Evolutionary conservation across 768 basidiomycete genomes (phyloP).

Genomic region (Podaxis sp.): DNA sequence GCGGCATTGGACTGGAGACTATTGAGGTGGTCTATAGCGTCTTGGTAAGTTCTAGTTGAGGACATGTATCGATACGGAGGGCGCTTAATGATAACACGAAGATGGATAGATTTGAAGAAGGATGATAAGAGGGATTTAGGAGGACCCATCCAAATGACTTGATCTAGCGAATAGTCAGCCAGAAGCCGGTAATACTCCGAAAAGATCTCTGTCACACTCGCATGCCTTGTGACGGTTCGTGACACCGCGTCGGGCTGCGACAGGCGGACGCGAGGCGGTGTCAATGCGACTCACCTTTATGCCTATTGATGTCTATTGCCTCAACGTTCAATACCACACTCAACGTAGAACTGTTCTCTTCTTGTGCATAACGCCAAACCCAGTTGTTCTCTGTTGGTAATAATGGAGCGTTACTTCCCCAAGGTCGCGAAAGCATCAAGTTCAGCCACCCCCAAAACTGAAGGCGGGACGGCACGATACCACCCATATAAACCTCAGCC

Average conservation of each 20-base stretch:
- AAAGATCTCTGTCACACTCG: conserved; percentile 7
- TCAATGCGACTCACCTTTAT: no score
- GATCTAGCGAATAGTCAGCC: conserved; percentile 6
- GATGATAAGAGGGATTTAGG: conserved; percentile 26
- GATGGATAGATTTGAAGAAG: conserved; percentile 22
- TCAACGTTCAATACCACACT: not conserved
- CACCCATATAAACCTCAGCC: conserved; percentile 4
- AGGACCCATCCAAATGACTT: conserved; percentile 17
- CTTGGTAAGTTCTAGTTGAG: conserved; percentile 61
- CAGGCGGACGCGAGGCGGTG: no score
- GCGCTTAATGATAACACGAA: conserved; percentile 7
- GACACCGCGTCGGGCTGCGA: not conserved
- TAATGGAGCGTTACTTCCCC: conserved; percentile 19
- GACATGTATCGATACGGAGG: conserved; percentile 43
- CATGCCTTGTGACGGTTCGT: conserved; percentile 1
- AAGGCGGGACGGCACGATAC: conserved; percentile 18
- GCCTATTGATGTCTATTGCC: no score
- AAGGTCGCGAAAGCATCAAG: conserved; percentile 18
- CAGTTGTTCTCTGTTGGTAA: not conserved
- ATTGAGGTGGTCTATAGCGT: conserved; percentile 75
- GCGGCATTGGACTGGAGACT: conserved; percentile 91
- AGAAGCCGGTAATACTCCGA: not conserved
- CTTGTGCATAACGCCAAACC: not conserved
- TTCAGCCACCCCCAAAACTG: conserved; percentile 15
- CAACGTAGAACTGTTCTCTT: not conserved